Evolutionary conservation across 768 basidiomycete species (phyloP), one percentile per base, ranked within the genome.

Genomic region (Amanita inopinata): DNA sequence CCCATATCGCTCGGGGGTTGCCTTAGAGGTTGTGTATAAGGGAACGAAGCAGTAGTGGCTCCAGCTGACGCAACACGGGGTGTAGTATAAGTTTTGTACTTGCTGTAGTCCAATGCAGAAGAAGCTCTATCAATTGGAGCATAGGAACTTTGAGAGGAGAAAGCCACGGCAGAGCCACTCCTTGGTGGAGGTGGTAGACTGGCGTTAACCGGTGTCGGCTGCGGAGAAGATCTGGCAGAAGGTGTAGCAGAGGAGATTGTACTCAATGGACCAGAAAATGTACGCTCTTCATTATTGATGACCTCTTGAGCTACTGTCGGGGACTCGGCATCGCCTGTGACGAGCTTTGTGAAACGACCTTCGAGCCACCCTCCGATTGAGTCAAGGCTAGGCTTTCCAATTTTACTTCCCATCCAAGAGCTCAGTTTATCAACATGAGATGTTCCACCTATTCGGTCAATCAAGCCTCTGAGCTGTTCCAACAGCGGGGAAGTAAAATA

Each of bases 361-460:
- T 91, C 94, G 18, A 98, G 70, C 83, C 92, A 97, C 33, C 80
- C 83, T 19, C 92, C 86, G 37, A 98, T 78, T 24, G 80, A 82
- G 57, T 97, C 92, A 34, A 98, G 70, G 47, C 87, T 94, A 2
- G 96, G 92, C 53, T 93, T 91, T 25, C 80, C 72, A 49, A 93
- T 69, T 57, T 89, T 92, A n/a, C 77, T 72, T 9, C 77, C 70
- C 43, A 91, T 89, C 91, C 91, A 96, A 0, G 87, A 89, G 8
- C 72, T 74, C 2, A 74, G 67, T 60, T 87, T 90, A 54, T 91
- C 88, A 28, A 76, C 64, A 23, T 81, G 74, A 28, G 82, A 75
- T 14, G 80, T 69, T 37, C 84, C 81, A 33, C 76, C 63, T 20
- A 97, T 72, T 20, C 90, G 79, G 53, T 94, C 86, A 2, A 76